These are phyloP conservation scores for Aspergillus hortae DNA, from an alignment of 2,329 filamentous ascomycete species.

Conservation along the genomic window DNA sequence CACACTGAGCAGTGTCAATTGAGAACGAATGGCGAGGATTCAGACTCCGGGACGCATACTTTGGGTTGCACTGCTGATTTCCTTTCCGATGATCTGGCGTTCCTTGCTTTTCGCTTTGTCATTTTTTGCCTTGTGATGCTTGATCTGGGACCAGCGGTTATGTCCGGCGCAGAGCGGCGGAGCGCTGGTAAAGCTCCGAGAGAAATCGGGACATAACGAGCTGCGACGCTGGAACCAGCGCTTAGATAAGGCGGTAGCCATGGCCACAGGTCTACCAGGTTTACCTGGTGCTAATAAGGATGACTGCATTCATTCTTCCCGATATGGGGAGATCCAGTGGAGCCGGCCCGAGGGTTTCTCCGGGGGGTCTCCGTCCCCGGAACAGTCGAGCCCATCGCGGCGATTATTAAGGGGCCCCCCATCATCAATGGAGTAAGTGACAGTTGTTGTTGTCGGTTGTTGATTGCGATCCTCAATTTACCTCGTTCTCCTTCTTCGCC, in stretches of 20 bases:
- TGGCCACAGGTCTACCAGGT: constrained; percentile 4
- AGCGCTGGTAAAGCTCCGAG: constrained; percentile 49
- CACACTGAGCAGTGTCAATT: constrained; percentile 53
- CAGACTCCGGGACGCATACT: constrained; percentile 46
- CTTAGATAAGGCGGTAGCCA: constrained; percentile 24
- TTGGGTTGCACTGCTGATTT: constrained; percentile 72
- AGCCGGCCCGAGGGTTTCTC: constrained; percentile 29
- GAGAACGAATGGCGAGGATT: neutral
- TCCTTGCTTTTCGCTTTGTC: constrained; percentile 71
- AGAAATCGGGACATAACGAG: constrained; percentile 7
- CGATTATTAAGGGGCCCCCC: constrained; percentile 11
- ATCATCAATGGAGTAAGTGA: constrained; percentile 1
- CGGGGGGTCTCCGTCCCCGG: constrained; percentile 21
- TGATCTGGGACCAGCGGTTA: constrained; percentile 94
- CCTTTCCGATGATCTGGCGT: constrained; percentile 65
- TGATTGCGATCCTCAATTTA: neutral
- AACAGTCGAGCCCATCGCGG: neutral
- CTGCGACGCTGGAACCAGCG: constrained; percentile 13
- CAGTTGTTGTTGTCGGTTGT: constrained; percentile 5
- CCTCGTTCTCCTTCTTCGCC: neutral
- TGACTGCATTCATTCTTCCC: neutral
- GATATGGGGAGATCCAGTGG: constrained; percentile 10
- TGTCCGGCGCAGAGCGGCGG: constrained; percentile 61
- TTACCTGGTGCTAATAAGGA: neutral
- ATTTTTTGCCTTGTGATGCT: constrained; percentile 85